Conservation (phyloP, 2,329 filamentous ascomycete species). For the Tolypocladium sp. region DNA sequence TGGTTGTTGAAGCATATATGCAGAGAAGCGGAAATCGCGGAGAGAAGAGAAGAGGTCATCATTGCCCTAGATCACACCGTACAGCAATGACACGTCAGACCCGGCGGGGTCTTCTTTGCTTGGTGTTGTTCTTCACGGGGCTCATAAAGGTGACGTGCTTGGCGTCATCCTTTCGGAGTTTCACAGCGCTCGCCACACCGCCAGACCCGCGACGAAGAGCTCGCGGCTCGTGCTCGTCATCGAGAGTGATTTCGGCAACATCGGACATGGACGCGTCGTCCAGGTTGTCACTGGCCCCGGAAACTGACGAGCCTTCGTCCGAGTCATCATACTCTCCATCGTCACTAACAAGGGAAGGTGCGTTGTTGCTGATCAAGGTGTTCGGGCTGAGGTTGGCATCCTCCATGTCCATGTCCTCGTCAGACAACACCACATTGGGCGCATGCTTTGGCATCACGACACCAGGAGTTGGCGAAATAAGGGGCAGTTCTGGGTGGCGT, state of each 20-base stretch:
- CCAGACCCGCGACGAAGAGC: conserved; percentile 34
- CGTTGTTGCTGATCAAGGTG: conserved; percentile 63
- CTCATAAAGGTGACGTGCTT: conserved; percentile 49
- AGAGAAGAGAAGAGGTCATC: conserved; percentile 17
- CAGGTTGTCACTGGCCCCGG: conserved; percentile 45
- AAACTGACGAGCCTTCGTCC: conserved; percentile 52
- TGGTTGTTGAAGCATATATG: conserved; percentile 1
- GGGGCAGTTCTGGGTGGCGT: conserved; percentile 27
- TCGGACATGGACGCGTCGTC: conserved; percentile 53
- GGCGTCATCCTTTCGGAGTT: conserved; percentile 43
- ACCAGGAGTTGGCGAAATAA: conserved; percentile 23
- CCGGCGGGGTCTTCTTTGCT: conserved; percentile 19
- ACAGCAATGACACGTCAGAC: conserved; percentile 10
- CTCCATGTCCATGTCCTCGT: conserved; percentile 42
- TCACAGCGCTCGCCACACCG: conserved; percentile 33
- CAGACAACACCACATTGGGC: conserved; percentile 17
- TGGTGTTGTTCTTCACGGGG: conserved; percentile 34
- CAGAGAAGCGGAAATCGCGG: neutral
- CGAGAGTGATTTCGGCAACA: conserved; percentile 52
- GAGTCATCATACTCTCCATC: conserved; percentile 72
- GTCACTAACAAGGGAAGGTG: conserved; percentile 71
- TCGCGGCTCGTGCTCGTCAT: conserved; percentile 43
- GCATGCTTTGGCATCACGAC: conserved; percentile 11
- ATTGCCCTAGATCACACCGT: neutral
- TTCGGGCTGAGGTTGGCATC: conserved; percentile 60